These are phyloP conservation scores for Phytophthora sp. DNA, from an alignment of 352 stramenopile genomes.

Conservation along the genomic window DNA sequence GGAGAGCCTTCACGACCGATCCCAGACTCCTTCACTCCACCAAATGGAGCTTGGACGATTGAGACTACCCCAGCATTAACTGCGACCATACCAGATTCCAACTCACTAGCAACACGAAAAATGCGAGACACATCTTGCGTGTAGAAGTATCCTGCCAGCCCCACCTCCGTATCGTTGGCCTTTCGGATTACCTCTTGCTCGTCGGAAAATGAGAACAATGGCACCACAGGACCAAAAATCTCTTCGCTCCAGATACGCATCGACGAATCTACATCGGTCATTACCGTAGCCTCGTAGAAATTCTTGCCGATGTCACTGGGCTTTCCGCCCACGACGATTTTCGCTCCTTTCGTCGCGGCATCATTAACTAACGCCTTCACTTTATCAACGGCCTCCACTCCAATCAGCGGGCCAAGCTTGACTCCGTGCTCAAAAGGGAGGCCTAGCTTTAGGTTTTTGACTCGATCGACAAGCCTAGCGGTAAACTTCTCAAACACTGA, in stretches of 20 bases:
- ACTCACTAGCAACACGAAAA: conserved; percentile 71
- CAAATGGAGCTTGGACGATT: conserved; percentile 83
- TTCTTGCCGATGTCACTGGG: conserved; percentile 54
- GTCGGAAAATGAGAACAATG: conserved; percentile 89
- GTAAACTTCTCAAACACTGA: conserved; percentile 92
- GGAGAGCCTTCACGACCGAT: conserved; percentile 85
- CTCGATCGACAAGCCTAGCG: conserved; percentile 51
- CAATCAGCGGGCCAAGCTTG: conserved; percentile 94
- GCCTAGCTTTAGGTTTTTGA: conserved; percentile 81
- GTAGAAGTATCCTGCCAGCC: conserved; percentile 94
- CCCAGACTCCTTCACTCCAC: conserved; percentile 85
- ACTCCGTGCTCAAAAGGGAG: conserved; percentile 63
- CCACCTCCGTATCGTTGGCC: conserved; percentile 91
- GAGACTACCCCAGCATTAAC: conserved; percentile 90
- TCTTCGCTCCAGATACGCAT: conserved; percentile 91
- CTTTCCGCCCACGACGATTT: conserved; percentile 72
- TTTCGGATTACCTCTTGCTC: conserved; percentile 93
- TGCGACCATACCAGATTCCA: conserved; percentile 93
- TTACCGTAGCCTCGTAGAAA: conserved; percentile 94
- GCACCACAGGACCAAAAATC: conserved; percentile 95
- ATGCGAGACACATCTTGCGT: conserved; percentile 83
- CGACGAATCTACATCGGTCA: conserved; percentile 72
- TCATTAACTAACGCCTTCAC: conserved; percentile 78
- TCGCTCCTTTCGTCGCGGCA: conserved; percentile 86
- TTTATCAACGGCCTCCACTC: conserved; percentile 78